Conservation (phyloP, 1,139 yeast species). For the Saccharomyces hybrid region DNA sequence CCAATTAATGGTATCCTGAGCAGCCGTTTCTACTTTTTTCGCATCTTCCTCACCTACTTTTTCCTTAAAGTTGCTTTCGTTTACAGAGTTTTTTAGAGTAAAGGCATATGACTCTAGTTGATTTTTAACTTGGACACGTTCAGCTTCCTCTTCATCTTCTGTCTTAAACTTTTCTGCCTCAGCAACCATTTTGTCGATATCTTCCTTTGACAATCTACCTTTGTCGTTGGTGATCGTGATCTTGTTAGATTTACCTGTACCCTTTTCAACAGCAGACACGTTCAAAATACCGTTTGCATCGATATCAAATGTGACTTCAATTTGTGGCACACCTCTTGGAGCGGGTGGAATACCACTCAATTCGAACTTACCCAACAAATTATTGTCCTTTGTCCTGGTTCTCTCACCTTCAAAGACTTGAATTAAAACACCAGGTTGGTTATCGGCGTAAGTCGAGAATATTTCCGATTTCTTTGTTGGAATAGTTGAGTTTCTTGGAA, state of each 20-base stretch:
- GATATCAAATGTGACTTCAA: slow-evolving; percentile 91
- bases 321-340: slow-evolving; percentile 97
- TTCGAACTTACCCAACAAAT: slow-evolving; percentile 91
- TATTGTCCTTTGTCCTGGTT: slow-evolving; percentile 91
- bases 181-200: slow-evolving; percentile 86
- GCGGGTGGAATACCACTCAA: slow-evolving; percentile 95
- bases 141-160: slow-evolving; percentile 73
- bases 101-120: slow-evolving; percentile 81
- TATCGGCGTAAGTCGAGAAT: slow-evolving; percentile 94
- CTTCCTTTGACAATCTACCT: slow-evolving; percentile 91
- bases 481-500: slow-evolving; percentile 93
- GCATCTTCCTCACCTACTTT: slow-evolving; percentile 83
- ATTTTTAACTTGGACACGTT: slow-evolving; percentile 74
- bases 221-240: slow-evolving; percentile 83
- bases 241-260: slow-evolving; percentile 76
- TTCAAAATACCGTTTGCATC: slow-evolving; percentile 96
- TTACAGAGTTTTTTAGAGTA: slow-evolving; percentile 64
- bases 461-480: slow-evolving; percentile 96
- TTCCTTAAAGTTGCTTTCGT: slow-evolving; percentile 57
- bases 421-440: slow-evolving; percentile 93
- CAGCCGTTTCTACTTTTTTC: slow-evolving; percentile 74
- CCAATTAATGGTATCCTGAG: slow-evolving; percentile 79
- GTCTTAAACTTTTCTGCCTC: slow-evolving; percentile 81
- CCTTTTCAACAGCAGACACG: slow-evolving; percentile 91
- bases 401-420: slow-evolving; percentile 98